Conservation (phyloP, 169 alveolate species). For the Plasmodium reichenowi region DNA sequence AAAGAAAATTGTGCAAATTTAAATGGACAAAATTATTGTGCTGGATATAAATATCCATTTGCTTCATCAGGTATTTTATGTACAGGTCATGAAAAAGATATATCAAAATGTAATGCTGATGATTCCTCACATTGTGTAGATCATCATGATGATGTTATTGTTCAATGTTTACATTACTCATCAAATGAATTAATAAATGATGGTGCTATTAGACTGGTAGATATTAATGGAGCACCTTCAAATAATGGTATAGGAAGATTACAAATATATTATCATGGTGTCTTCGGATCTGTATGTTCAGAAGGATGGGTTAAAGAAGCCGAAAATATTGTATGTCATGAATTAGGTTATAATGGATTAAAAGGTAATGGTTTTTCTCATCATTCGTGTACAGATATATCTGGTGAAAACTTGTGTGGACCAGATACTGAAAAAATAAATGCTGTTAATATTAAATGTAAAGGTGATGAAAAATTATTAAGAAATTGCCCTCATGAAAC, state of each 20-base stretch:
- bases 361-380: conserved; percentile 91
- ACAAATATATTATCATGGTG: conserved; percentile 53
- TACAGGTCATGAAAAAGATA: conserved; percentile 84
- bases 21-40: conserved; percentile 89
- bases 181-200: conserved; percentile 77
- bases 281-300: conserved; percentile 88
- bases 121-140: conserved; percentile 87
- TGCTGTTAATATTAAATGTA: conserved; percentile 88
- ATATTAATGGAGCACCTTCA: conserved; percentile 87
- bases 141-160: conserved; percentile 88
- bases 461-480: conserved; percentile 79
- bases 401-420: conserved; percentile 91
- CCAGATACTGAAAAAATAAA: conserved; percentile 86
- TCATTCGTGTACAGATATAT: conserved; percentile 85
- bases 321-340: conserved; percentile 89
- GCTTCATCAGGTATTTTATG: conserved; percentile 88
- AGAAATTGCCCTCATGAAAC: conserved; percentile 81
- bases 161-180: conserved; percentile 85
- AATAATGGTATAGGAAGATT: conserved; percentile 81
- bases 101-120: conserved; percentile 86
- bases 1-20: conserved; percentile 84
- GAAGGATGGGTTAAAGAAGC: conserved; percentile 88
- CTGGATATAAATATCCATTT: conserved; percentile 86
- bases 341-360: conserved; percentile 86
- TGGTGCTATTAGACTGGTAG: conserved; percentile 88